Base-by-base conservation (phyloP, 495 filamentous ascomycete species). In the Trichoderma virens region DNA sequence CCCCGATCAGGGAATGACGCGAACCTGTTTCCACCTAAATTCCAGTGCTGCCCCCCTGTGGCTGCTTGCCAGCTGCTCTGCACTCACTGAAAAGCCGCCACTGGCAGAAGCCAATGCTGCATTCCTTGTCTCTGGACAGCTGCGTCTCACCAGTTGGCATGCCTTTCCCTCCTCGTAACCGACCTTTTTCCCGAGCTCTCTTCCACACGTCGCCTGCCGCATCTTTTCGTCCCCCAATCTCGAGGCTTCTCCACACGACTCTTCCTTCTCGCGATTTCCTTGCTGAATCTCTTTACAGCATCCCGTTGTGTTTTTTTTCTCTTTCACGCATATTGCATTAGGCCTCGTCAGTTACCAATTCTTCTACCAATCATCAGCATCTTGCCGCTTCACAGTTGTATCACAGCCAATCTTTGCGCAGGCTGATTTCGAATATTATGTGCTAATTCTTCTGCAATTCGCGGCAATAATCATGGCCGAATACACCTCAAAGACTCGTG, bases 381-480 rank as follows among this genome's bases (percentile, higher is more conserved):
- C 51, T 56, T 56, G 51, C 27, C 51, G 13, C 25, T 30, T 56
- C 25, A 3, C 51, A 30, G 8, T 14, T 16, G 27, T 30, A 56
- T 30, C 47, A 16, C 47, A 30, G 27, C 27, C 47, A 14, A 28
- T 27, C 47, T 56, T 30, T 43, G 38, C 30, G 1, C 56, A 31
- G 31, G 1, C 28, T 61, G 60, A 16, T 61, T 38, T 61, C 23
- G 60, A 23, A 30, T 61, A 62, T 41, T 45, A 62, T 62, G 61
- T 62, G 61, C 61, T 62, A 62, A 31, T 30, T 13, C 61, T 20
- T 8, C 20, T 56, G 25, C 61, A 62, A 13, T 9, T 43, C 39
- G 38, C 61, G 34, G 61, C 61, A 28, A 31, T 62, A 30, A 45
- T 5, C 39, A 62, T 62, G 61, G 61, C 61, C 20, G 61, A 45